Base-by-base conservation (phyloP, 768 basidiomycete genomes). In the Phlebiopsis flavidoalba region DNA sequence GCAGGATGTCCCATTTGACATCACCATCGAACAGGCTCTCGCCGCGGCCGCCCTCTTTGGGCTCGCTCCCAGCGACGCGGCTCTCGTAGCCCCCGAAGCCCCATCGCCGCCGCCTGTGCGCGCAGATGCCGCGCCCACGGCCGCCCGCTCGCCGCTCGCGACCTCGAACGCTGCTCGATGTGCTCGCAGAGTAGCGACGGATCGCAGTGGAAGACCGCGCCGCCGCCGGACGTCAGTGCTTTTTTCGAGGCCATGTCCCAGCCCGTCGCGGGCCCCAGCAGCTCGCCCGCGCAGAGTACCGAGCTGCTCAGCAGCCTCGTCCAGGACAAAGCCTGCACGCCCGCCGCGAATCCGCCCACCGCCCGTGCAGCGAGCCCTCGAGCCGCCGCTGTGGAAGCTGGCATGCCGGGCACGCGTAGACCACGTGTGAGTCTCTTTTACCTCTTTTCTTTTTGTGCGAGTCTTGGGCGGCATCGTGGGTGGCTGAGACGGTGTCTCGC, bases 21-120 rank as follows among this genome's bases (percentile, higher is more conserved):
- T 50, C 36, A 40, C 56, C 52, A 53, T 62, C 57, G 51, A 62
- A 36, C 51, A 62, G 51, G 61, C 61, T 31, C 24, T 62, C 57
- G 61, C 48, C 46, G 61, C 61, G 19, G 49, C 53, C 40, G 24
- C 57, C n/a, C 33, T 53, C 35, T 45, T 52, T 26, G 45, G 33
- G 22, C 35, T 58, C 24, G 26, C 45, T 8, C 33, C 45, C n/a
- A 46, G 45, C 7, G 43, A 37, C 19, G 6, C 45, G 14, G 15
- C n/a, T 26, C 48, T 46, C 12, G 22, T 8, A 1, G 40, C 54
- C 19, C 36, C 33, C 10, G 48, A 53, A 33, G 35, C 51, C 43
- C n/a, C 61, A 40, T 53, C 36, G 53, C 48, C 31, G 24, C 50
- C 51, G 10, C 14, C 49, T 12, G 48, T 19, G 17, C 48, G n/a